phyloP scores from a whole-genome alignment of 495 filamentous ascomycete genomes.

The Xylaria castorea region DNA sequence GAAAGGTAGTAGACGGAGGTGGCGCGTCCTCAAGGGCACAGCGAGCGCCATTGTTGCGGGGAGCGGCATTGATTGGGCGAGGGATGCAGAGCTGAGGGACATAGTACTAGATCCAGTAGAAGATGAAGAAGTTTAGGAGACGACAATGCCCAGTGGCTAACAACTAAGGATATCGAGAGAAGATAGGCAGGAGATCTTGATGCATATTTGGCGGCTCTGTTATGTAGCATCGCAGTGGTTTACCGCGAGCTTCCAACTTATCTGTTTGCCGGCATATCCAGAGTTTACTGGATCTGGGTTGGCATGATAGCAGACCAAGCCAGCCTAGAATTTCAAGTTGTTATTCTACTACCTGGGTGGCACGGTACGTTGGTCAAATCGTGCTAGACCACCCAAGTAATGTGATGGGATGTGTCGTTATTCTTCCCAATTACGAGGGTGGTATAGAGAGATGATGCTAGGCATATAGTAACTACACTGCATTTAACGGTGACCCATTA shows the following conservation, averaged over 20 bases:
- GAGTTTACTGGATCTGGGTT: background rate
- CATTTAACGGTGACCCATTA: background rate
- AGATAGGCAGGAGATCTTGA: background rate
- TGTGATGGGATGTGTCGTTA: background rate
- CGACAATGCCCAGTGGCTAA: background rate
- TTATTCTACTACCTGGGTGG: background rate
- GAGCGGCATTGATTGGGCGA: slow-evolving; percentile 84
- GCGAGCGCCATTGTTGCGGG: slow-evolving; percentile 77
- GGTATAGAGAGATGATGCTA: background rate
- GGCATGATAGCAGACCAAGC: background rate
- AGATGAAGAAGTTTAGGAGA: slow-evolving; percentile 47
- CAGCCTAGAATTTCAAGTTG: background rate
- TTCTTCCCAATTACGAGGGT: background rate
- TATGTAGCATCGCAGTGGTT: background rate
- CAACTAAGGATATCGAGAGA: background rate
- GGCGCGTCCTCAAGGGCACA: slow-evolving; percentile 77
- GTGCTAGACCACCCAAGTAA: background rate
- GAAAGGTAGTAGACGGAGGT: slow-evolving; percentile 63
- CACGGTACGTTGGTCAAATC: background rate
- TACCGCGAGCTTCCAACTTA: background rate
- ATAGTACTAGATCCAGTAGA: slow-evolving; percentile 79
- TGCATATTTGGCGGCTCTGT: background rate
- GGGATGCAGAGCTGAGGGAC: slow-evolving; percentile 69
- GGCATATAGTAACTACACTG: background rate
- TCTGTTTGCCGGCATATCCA: background rate